Evolutionary conservation across 2,329 filamentous ascomycete species (phyloP), one percentile per base, ranked within the genome.

Genomic region (Xylaria multiplex): DNA sequence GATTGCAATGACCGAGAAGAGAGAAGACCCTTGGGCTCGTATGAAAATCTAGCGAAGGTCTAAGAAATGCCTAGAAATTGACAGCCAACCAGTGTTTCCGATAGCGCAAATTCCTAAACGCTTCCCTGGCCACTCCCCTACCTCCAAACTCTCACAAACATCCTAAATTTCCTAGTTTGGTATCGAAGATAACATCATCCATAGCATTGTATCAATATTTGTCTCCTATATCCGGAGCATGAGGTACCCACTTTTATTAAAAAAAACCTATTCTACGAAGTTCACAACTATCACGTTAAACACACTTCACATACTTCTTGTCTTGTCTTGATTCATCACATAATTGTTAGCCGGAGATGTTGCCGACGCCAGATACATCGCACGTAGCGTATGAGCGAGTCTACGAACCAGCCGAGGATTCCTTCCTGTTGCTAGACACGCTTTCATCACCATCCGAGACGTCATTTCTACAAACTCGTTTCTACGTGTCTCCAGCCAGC

Each of bases 361-460:
- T 99, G 32, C 94, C 95, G 9, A 99, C 96, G 0, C 96, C 96
- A 14, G 92, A 93, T 64, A 99, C 96, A 2, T 92, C 92, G 24
- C 96, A 99, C 81, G 92, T 98, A 66, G 88, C 91, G 61, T 97
- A 94, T 80, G 88, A 92, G 78, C 89, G 91, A 62, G 90, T 98
- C 72, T 99, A 99, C 81, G 94, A 97, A 77, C 96, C 96, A 42
- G 91, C 95, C 11, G 96, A 99, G 80, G 96, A 99, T 81, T 97
- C 94, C 5, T 99, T 93, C 77, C 87, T 99, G 50, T 86, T 99
- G 55, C 88, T 99, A 35, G 95, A 99, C 81, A 97, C 94, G 0
- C 86, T 99, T 50, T 95, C 94, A 0, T 91, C 90, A 1, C 65
- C 83, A 0, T 77, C 85, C 2, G 93, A 97, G 79, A 87, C 83